These are phyloP conservation scores for Rhodotorula diobovata DNA, from an alignment of 768 basidiomycete species.

Conservation along the genomic window DNA sequence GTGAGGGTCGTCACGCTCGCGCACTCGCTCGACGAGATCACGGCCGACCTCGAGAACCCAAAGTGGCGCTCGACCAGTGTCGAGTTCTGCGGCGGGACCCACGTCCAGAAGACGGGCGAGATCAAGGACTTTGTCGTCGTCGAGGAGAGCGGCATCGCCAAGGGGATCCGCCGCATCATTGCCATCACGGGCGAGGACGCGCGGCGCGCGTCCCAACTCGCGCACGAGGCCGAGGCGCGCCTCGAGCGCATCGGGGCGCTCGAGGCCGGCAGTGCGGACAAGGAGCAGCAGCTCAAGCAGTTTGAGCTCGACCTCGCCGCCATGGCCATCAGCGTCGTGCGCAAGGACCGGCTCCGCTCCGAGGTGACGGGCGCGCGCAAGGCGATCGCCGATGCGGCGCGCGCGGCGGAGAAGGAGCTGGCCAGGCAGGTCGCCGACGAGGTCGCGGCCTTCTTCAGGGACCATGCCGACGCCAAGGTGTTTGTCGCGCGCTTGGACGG, in stretches of 20 bases:
- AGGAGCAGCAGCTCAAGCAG: slow-evolving; percentile 80
- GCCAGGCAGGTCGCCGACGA: slow-evolving; percentile 73
- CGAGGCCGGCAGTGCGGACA: slow-evolving; percentile 60
- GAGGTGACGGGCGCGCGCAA: slow-evolving; percentile 67
- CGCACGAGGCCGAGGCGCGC: slow-evolving; percentile 59
- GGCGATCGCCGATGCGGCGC: slow-evolving; percentile 75
- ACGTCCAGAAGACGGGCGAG: slow-evolving; percentile 92
- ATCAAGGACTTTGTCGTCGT: slow-evolving; percentile 94
- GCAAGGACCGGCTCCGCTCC: slow-evolving; percentile 74
- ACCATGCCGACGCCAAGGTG: slow-evolving; percentile 63
- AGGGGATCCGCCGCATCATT: slow-evolving; percentile 89
- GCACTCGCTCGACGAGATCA: slow-evolving; percentile 78
- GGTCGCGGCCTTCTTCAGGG: slow-evolving; percentile 68
- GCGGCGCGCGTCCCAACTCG: slow-evolving; percentile 67
- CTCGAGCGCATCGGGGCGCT: slow-evolving; percentile 62
- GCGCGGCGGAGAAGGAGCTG: slow-evolving; percentile 69
- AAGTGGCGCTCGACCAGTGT: slow-evolving; percentile 88
- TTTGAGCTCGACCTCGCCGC: slow-evolving; percentile 76
- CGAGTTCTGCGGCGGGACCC: slow-evolving; percentile 99
- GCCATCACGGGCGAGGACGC: slow-evolving; percentile 95
- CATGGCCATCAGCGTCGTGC: slow-evolving; percentile 78
- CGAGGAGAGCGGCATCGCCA: slow-evolving; percentile 95
- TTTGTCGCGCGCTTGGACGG: slow-evolving; percentile 65
- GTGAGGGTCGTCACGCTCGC: slow-evolving; percentile 91
- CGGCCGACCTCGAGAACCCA: slow-evolving; percentile 75